Evolutionary conservation across 75 land plant species (phyloP).

Genomic region (Gnetum montanum): DNA sequence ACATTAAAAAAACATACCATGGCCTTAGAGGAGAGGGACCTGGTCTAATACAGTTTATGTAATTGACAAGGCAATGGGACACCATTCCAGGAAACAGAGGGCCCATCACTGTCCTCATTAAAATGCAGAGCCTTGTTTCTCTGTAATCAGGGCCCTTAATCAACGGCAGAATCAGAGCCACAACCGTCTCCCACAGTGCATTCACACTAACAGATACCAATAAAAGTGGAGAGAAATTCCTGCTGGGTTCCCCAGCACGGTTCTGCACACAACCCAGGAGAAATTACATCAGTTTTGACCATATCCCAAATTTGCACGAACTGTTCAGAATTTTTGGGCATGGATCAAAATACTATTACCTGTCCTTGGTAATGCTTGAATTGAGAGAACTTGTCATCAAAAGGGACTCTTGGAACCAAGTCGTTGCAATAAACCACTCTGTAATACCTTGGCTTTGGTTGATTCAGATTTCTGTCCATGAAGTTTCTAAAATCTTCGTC

Average conservation of each 20-base stretch:
- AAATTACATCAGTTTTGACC: too few species aligned
- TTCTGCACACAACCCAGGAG: conserved; percentile 23
- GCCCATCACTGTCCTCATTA: conserved; percentile 28
- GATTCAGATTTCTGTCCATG: conserved; percentile 6
- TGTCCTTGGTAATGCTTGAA: conserved; percentile 61
- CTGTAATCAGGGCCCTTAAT: conserved; percentile 24
- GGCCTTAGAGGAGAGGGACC: too few species aligned
- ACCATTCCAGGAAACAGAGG: conserved; percentile 48
- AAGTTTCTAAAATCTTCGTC: conserved; percentile 28
- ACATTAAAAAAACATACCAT: too few species aligned
- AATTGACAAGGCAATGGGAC: conserved; percentile 56
- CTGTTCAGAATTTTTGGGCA: too few species aligned
- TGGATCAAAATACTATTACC: conserved; percentile 25
- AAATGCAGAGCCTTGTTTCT: conserved; percentile 28
- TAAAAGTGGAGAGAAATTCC: conserved; percentile 29
- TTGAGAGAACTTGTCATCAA: conserved; percentile 26
- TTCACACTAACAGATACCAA: conserved; percentile 14
- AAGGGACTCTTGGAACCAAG: conserved; percentile 56
- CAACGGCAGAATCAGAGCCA: conserved; percentile 17
- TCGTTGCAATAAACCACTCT: conserved; percentile 59
- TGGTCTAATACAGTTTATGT: conserved; percentile 55
- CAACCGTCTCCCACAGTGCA: conserved; percentile 49
- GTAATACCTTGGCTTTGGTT: conserved; percentile 16
- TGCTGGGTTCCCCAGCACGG: conserved; percentile 51
- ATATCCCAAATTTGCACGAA: not conserved